A percentile compares a stretch with the other conserved stretches of the same genome.
phyloP scores from a whole-genome alignment of 2,329 filamentous ascomycete species.

The Rhynchosporium graminicola region DNA sequence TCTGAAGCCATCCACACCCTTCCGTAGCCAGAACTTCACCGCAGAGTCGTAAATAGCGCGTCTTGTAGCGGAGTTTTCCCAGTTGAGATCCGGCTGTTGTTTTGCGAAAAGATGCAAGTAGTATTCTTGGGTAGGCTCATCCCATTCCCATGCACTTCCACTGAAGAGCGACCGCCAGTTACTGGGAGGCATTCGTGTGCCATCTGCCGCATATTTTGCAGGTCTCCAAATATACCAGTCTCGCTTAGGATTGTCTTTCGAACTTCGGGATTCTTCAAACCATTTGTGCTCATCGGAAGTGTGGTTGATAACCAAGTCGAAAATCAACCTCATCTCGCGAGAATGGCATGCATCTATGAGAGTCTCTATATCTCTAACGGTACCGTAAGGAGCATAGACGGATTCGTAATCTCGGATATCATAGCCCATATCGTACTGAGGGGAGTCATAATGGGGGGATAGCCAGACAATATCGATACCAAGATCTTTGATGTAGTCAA shows the following conservation, averaged over 20 bases:
- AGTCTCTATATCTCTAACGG: conserved; percentile 63
- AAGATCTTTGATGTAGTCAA: conserved; percentile 61
- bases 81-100: conserved; percentile 84
- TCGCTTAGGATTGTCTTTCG: conserved; percentile 52
- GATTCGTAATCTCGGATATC: conserved; percentile 68
- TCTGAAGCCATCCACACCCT: conserved; percentile 73
- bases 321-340: conserved; percentile 68
- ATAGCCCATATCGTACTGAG: conserved; percentile 70
- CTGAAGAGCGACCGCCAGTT: conserved; percentile 69
- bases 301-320: conserved; percentile 79
- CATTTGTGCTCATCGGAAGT: conserved; percentile 70
- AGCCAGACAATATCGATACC: conserved; percentile 68
- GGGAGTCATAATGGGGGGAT: conserved; percentile 64
- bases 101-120: conserved; percentile 75
- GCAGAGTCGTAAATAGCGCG: conserved; percentile 69
- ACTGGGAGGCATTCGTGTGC: conserved; percentile 68
- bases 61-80: conserved; percentile 70
- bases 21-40: conserved; percentile 78
- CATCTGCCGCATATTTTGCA: conserved; percentile 54
- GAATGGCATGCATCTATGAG: conserved; percentile 61
- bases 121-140: conserved; percentile 71
- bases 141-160: conserved; percentile 67
- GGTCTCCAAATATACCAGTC: conserved; percentile 69
- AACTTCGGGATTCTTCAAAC: conserved; percentile 57
- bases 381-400: conserved; percentile 66